Base-by-base conservation (phyloP, 768 basidiomycete genomes). In the Hortiboletus flavorubellus region DNA sequence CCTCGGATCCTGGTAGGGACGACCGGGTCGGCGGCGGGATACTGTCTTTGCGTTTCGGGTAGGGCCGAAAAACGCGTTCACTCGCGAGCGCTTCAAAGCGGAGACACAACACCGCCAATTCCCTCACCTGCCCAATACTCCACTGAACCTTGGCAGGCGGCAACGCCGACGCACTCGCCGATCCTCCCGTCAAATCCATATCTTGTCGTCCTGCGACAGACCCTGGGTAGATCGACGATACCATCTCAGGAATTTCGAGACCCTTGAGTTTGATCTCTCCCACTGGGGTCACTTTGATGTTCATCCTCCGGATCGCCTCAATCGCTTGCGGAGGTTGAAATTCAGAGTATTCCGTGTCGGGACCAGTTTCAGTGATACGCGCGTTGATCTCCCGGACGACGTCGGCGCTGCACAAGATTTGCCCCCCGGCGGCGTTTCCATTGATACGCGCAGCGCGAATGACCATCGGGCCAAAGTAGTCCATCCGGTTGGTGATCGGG, bases 381-480 rank as follows among this genome's bases (percentile, higher is more conserved):
- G 87, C 85, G 43, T 75, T 65, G 64, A 94, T 85, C 74, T 96
- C 94, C 53, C 86, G 82, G 49, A 93, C 78, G 60, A 95, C 86
- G 54, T 97, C 93, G 4, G 85, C 81, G 65, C 91, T 93, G 65
- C 91, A 88, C 83, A 90, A 87, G 67, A 98, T 91, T 70, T 98
- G 93, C 0, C 97, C 97, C 8, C 97, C 97, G 9, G 84, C 83
- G 1, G 97, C 94, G 54, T 77, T 81, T 21, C 86, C 84, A 56
- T 78, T 83, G 64, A 99, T 91, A 39, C 96, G 82, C 6, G 96
- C 85, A 0, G 95, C 80, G 33, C 94, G 89, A 71, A 98, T 98
- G 61, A 96, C 93, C 84, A 97, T 92, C 1, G 93, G 87, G 0
- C 95, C 95, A 64, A 96, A 91, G 72, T 98, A 98, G 70, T 98